Evolutionary conservation across 1,139 yeast genomes (phyloP).

Genomic region (Zhuliangozyma parablackwelliae): DNA sequence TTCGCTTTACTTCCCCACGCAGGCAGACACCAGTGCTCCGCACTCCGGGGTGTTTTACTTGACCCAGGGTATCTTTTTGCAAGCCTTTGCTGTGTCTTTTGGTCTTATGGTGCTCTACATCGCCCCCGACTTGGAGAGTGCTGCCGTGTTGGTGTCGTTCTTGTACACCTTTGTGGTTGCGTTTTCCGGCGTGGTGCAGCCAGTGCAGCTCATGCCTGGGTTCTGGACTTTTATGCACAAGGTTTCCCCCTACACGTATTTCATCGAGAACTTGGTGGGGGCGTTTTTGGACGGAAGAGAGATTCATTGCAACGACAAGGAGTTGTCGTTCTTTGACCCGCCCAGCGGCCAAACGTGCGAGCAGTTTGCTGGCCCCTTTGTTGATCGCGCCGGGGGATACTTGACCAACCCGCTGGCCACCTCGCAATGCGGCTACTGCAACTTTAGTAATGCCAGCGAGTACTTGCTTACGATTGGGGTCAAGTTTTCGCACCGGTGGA

Average conservation of each 20-base stretch:
- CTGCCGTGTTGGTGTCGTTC: constrained; percentile 52
- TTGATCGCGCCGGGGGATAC: constrained; percentile 42
- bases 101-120: constrained; percentile 52
- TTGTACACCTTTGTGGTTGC: constrained; percentile 50
- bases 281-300: constrained; percentile 50
- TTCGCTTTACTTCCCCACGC: constrained; percentile 56
- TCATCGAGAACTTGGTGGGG: constrained; percentile 55
- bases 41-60: constrained; percentile 53
- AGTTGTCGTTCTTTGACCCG: constrained; percentile 50
- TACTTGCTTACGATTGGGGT: constrained; percentile 45
- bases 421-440: constrained; percentile 55
- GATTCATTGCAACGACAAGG: constrained; percentile 50
- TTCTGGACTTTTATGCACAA: constrained; percentile 67
- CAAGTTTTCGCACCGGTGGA: constrained; percentile 50
- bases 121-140: constrained; percentile 61
- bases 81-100: constrained; percentile 48
- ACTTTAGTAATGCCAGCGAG: constrained; percentile 48
- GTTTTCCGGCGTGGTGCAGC: constrained; percentile 65
- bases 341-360: constrained; percentile 60
- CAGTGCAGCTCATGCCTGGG: constrained; percentile 53
- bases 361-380: constrained; percentile 34
- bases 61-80: constrained; percentile 51
- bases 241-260: constrained; percentile 65
- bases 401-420: constrained; percentile 50
- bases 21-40: constrained; percentile 40